A percentile compares a stretch with the other conserved stretches of the same genome.
These are phyloP conservation scores for Emergomyces africanus DNA, from an alignment of 2,329 filamentous ascomycete genomes.

Conservation along the genomic window DNA sequence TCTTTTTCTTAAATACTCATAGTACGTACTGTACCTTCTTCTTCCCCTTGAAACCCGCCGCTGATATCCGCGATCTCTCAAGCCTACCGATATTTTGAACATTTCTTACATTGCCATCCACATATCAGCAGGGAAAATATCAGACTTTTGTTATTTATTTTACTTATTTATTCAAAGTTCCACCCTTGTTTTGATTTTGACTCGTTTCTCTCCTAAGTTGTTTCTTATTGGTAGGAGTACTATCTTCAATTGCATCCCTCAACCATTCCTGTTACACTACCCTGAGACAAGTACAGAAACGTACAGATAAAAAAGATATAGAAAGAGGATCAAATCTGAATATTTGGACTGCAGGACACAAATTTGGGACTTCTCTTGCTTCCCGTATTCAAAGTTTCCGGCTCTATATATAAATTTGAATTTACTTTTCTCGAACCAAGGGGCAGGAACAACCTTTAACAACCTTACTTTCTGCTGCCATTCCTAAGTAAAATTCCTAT, in stretches of 20 bases:
- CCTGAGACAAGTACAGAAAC: neutral
- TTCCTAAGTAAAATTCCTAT: neutral
- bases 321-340: neutral
- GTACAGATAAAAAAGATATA: neutral
- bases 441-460: no score
- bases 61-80: neutral
- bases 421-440: neutral
- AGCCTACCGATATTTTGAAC: neutral
- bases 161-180: neutral
- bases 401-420: neutral
- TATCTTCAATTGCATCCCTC: neutral
- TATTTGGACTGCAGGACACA: neutral
- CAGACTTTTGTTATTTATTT: neutral
- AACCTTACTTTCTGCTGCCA: no score
- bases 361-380: neutral
- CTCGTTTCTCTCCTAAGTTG: neutral
- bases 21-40: no score
- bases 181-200: neutral
- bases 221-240: neutral
- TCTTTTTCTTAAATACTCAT: neutral
- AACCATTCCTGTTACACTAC: neutral
- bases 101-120: neutral
- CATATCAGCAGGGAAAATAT: neutral
- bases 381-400: neutral
- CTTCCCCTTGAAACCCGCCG: neutral